A percentile compares a stretch with the other conserved stretches of the same genome.
phyloP scores from a whole-genome alignment of 1,139 yeast genomes.

The Yamadazyma kanchanaburiensis region DNA sequence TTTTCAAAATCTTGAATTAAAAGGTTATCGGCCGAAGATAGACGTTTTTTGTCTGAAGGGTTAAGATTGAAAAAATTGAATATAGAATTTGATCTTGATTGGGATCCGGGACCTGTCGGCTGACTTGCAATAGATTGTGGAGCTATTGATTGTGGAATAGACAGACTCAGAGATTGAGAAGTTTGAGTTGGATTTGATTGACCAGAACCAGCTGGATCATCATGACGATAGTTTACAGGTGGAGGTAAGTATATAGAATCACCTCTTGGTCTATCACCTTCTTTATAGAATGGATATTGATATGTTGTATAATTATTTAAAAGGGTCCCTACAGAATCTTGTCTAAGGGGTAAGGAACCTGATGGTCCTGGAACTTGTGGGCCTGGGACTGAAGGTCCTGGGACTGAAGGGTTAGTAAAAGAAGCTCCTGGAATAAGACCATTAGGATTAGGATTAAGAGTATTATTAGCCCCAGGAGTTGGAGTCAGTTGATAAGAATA shows the following conservation, averaged over 20 bases:
- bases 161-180: conserved; percentile 2
- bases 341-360: no score
- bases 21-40: conserved; percentile 15
- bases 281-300: conserved; percentile 4
- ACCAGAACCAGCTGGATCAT: conserved; percentile 13
- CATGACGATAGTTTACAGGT: conserved; percentile 12
- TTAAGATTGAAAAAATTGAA: conserved; percentile 20
- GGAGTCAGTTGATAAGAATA: neutral
- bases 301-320: neutral
- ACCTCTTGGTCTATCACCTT: conserved; percentile 21
- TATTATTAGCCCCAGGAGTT: neutral
- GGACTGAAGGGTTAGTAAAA: neutral
- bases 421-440: neutral
- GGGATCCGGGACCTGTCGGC: neutral
- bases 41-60: conserved; percentile 28
- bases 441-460: neutral
- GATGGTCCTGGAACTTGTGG: neutral
- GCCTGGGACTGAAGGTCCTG: neutral
- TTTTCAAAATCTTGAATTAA: conserved; percentile 42
- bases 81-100: conserved; percentile 39
- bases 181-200: neutral
- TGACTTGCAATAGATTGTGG: neutral
- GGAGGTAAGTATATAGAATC: conserved; percentile 34
- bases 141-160: neutral
- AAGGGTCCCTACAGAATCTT: neutral